Evolutionary conservation across 2,329 filamentous ascomycete genomes (phyloP).

Genomic region (Xylaria hypoxylon): DNA sequence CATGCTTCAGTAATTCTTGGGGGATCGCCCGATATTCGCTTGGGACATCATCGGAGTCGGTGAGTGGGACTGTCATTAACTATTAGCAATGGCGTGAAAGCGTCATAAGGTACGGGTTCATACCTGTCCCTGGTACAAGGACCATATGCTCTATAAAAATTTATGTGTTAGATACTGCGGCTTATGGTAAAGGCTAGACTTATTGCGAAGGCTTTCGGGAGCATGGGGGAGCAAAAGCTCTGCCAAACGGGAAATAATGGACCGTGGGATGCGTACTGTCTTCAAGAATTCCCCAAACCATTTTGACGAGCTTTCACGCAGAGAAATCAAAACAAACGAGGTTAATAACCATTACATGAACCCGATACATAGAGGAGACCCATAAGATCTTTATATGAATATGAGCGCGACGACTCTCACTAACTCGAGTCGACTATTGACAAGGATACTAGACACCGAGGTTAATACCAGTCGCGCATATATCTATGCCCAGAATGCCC

Average conservation of each 20-base stretch:
- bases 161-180: not conserved
- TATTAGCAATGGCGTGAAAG: conserved; percentile 33
- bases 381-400: conserved; percentile 21
- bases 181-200: not conserved
- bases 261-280: conserved; percentile 42
- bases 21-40: conserved; percentile 58
- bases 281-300: conserved; percentile 63
- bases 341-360: conserved; percentile 1
- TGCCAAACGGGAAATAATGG: not conserved
- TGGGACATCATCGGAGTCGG: conserved; percentile 60
- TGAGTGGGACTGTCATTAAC: conserved; percentile 55
- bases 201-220: not conserved
- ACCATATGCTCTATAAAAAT: conserved; percentile 51
- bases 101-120: not conserved
- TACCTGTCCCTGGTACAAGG: conserved; percentile 62
- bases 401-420: not conserved
- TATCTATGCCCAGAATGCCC: not conserved
- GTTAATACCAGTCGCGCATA: not conserved
- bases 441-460: conserved; percentile 26
- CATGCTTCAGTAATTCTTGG: conserved; percentile 56
- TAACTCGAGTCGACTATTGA: conserved; percentile 21
- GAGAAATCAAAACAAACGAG: not conserved
- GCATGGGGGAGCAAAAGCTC: not conserved
- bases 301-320: conserved; percentile 42
- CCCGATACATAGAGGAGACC: conserved; percentile 5